Evolutionary conservation across 345 rosid genomes (phyloP).

Genomic region (Heritiera littoralis): DNA sequence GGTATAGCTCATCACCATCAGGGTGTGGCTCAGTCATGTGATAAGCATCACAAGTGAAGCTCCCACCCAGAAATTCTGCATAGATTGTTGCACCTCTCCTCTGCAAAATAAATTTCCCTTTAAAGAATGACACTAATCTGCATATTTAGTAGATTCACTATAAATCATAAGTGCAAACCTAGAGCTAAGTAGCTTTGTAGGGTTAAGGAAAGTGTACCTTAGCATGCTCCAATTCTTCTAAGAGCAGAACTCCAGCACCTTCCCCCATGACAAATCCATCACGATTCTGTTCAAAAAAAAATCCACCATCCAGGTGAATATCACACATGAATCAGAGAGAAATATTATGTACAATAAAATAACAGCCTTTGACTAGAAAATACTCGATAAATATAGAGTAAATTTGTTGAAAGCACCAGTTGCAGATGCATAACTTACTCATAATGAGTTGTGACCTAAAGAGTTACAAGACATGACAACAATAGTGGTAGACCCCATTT

Average conservation of each 20-base stretch:
- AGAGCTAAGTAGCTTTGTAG: conserved; percentile 10
- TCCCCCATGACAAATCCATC: conserved; percentile 99
- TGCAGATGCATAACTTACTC: not conserved
- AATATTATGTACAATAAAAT: not conserved
- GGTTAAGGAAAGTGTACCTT: conserved; percentile 54
- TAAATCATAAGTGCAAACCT: not conserved
- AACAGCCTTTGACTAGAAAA: not conserved
- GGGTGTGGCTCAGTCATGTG: conserved; percentile 98
- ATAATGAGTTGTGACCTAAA: not conserved
- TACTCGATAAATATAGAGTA: not conserved
- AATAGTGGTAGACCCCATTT: not conserved
- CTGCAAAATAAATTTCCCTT: conserved; percentile 39
- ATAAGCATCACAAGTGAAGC: conserved; percentile 92
- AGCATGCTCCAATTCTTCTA: conserved; percentile 97
- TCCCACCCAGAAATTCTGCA: conserved; percentile 96
- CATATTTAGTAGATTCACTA: not conserved
- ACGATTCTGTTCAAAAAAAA: conserved; percentile 56
- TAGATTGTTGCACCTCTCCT: conserved; percentile 84
- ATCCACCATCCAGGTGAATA: conserved; percentile 11
- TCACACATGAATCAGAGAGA: not conserved
- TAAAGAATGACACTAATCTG: not conserved
- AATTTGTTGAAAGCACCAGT: not conserved
- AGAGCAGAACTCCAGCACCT: conserved; percentile 95
- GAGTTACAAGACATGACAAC: not conserved
- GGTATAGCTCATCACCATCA: conserved; percentile 54